Base-by-base conservation (phyloP, 2,329 filamentous ascomycete species). In the Eurotiales sp. region DNA sequence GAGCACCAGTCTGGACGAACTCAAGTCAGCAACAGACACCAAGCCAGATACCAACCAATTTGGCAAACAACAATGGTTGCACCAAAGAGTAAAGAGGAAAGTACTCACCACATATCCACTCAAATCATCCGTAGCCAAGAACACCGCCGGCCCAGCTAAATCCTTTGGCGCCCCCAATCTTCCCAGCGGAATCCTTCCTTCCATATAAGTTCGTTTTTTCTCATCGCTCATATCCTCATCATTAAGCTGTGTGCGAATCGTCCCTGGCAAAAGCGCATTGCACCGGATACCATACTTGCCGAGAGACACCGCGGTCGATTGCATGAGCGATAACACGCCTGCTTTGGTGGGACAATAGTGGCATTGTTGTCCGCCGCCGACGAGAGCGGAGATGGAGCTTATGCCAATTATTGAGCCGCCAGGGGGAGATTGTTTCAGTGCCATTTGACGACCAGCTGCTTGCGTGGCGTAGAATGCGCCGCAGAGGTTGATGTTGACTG, bases 281-380 rank as follows among this genome's bases (percentile, higher is more conserved):
- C 90, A 95, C 47, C 90, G 73, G 50, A 95, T 90, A 4, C 77
- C 76, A 67, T 93, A 80, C 62, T 82, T 79, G 0, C 90, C 90
- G 40, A 95, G 70, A 8, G 90, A 88, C 29, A 88, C 86, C 0
- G 90, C 90, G 32, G 83, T 84, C 57, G 85, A 89, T 73, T 95
- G 90, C 82, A 95, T 93, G 40, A 95, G 76, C 42, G 83, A 87
- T 32, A 88, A 65, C 2, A 95, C 79, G 2, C 88, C 90, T 0
- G 90, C 89, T 70, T 95, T 95, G 14, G 90, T 95, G 8, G 90
- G 88, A 14, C 90, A 95, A 71, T 95, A 95, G 65, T 95, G 90
- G 22, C 83, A 85, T 72, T 95, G 90, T 42, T 79, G 75, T 0
- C 85, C 87, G 39, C 89, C 90, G 32, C 90, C 90, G 1, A 73